These are phyloP conservation scores for Phytophthora boehmeriae DNA, from an alignment of 352 stramenopile species.

Conservation along the genomic window DNA sequence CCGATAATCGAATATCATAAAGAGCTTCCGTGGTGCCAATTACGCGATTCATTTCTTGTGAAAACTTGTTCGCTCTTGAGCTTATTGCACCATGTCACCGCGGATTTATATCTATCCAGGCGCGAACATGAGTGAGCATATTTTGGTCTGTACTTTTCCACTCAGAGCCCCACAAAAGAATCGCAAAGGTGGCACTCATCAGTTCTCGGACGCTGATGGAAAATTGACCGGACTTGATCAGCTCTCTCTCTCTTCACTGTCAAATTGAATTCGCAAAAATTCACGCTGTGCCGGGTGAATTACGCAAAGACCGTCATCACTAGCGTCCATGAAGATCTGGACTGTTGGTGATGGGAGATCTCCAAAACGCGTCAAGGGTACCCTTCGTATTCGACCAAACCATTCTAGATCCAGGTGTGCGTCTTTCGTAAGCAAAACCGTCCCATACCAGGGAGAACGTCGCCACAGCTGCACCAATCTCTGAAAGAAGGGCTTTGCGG, in stretches of 20 bases:
- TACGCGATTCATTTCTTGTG: neutral
- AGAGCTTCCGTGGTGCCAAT: neutral
- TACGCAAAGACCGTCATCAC: neutral
- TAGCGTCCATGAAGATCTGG: neutral
- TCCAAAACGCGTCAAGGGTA: neutral
- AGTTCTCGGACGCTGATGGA: neutral
- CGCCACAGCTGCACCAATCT: neutral
- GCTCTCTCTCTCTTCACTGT: neutral
- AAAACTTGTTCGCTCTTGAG: neutral
- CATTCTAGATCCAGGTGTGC: neutral
- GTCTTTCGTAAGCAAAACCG: neutral
- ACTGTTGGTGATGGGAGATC: neutral
- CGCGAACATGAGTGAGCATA: neutral
- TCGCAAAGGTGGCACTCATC: neutral
- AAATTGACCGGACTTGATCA: neutral
- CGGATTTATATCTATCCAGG: neutral
- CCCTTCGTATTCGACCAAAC: neutral
- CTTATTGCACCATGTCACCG: neutral
- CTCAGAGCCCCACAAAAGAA: neutral
- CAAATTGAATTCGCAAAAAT: neutral
- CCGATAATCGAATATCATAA: neutral
- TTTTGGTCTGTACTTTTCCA: neutral
- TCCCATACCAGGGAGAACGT: neutral
- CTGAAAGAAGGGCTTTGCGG: neutral
- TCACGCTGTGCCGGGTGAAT: neutral